These are phyloP conservation scores for Aspergillus avenaceus DNA, from an alignment of 495 filamentous ascomycete genomes.

Conservation along the genomic window DNA sequence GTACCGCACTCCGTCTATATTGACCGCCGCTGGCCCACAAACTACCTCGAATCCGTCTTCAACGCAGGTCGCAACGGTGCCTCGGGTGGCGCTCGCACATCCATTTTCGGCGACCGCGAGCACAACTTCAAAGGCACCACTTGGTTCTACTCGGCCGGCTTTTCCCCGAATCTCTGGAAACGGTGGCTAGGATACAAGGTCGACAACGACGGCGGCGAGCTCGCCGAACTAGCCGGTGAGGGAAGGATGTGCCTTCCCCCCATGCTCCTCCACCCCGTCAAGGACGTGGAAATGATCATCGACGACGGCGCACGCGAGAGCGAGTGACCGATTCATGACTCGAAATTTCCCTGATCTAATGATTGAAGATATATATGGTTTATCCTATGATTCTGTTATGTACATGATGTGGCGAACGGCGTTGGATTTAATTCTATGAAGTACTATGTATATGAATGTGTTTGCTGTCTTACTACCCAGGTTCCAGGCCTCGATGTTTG, in stretches of 20 bases:
- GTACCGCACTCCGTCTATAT: conserved; percentile 89
- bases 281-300: conserved; percentile 74
- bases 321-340: background rate
- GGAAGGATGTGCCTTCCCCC: conserved; percentile 91
- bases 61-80: conserved; percentile 84
- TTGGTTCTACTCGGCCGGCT: conserved; percentile 94
- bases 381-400: background rate
- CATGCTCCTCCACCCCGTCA: conserved; percentile 91
- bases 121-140: conserved; percentile 85
- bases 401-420: background rate
- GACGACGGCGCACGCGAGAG: conserved; percentile 40
- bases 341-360: background rate
- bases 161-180: conserved; percentile 75
- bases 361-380: background rate
- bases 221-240: conserved; percentile 70
- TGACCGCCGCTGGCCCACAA: conserved; percentile 82
- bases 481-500: too few relatives aligned
- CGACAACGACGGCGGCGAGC: conserved; percentile 81
- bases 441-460: conserved; percentile 1
- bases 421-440: background rate
- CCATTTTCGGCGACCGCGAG: conserved; percentile 79
- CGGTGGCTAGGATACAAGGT: conserved; percentile 84
- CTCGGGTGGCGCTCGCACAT: conserved; percentile 64
- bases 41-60: conserved; percentile 75
- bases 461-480: too few relatives aligned